Evolutionary conservation across 345 rosid genomes (phyloP), one percentile per base, ranked within the genome.

Genomic region (Gossypium longicalyx): DNA sequence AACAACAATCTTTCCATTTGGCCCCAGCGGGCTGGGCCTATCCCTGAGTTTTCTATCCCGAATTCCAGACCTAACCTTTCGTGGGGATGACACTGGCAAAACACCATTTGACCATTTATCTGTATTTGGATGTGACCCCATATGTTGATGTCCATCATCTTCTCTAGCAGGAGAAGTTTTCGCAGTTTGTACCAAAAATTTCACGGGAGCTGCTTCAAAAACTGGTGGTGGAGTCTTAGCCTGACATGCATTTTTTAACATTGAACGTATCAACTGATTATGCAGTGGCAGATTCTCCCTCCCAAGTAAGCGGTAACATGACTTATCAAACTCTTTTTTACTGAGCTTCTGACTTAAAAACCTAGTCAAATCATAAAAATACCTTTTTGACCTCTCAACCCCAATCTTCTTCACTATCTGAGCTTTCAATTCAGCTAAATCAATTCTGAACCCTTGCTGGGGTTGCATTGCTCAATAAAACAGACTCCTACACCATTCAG

Each of bases 371-470:
- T 84, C 82, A 78, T 81, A 82, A 76, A 93, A 91, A 67, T 95
- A 95, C 77, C 87, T 87, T 78, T 84, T 91, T 7, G 91, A 88
- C 82, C 88, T 91, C 75, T 95, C 99, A 76, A 57, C 80, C 51
- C 99, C 99, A 82, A 95, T 80, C 86, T 84, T 95, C 89, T 91
- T 95, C 72, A 82, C 91, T 69, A 95, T 86, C 77, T 82, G 91
- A 80, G 83, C 51, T 85, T 85, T 93, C 77, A 93, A 70, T 80
- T 93, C 99, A 81, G 79, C 86, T 79, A 95, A 84, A 86, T 95
- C 94, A 20, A 90, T 82, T 85, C 98, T 91, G 56, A 86, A 83
- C 83, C 89, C 81, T 81, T 87, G 94, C 78, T 80, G 90, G 70
- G 85, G 88, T 81, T 86, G 96, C 99, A 95, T 95, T 79, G 86